phyloP scores from a whole-genome alignment of 2,329 filamentous ascomycete genomes.

The Berkeleyomyces rouxiae region DNA sequence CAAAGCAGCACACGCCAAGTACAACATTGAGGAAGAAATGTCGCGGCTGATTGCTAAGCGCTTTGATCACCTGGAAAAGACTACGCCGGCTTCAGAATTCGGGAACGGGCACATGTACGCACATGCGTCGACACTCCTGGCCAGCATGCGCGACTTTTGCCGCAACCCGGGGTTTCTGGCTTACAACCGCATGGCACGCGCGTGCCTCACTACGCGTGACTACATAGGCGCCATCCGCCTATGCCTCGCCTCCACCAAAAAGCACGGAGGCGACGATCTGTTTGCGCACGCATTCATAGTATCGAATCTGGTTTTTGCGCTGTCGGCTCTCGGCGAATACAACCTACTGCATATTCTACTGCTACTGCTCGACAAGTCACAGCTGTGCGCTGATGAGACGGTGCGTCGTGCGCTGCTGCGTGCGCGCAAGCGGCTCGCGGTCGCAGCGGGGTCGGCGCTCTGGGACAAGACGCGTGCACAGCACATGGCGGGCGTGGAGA shows the following conservation, averaged over 20 bases:
- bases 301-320: slow-evolving; percentile 11
- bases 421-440: slow-evolving; percentile 2
- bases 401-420: slow-evolving; percentile 4
- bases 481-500: slow-evolving; percentile 1
- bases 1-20: slow-evolving; percentile 2
- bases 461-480: slow-evolving; percentile 8
- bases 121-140: background rate
- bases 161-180: slow-evolving; percentile 4
- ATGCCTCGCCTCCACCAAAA: background rate
- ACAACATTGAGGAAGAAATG: slow-evolving; percentile 8
- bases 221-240: slow-evolving; percentile 10
- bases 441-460: slow-evolving; percentile 3
- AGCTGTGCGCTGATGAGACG: slow-evolving; percentile 1
- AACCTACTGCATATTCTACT: slow-evolving; percentile 5
- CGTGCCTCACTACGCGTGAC: slow-evolving; percentile 10
- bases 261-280: slow-evolving; percentile 4
- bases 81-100: background rate
- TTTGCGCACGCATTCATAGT: slow-evolving; percentile 4
- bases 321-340: slow-evolving; percentile 10
- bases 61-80: slow-evolving; percentile 5
- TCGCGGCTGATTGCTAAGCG: slow-evolving; percentile 1
- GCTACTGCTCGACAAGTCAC: background rate
- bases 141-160: background rate
- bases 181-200: slow-evolving; percentile 9
- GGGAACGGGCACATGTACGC: slow-evolving; percentile 6